These are phyloP conservation scores for Polychaeton citri DNA, from an alignment of 2,329 filamentous ascomycete species.

Conservation along the genomic window DNA sequence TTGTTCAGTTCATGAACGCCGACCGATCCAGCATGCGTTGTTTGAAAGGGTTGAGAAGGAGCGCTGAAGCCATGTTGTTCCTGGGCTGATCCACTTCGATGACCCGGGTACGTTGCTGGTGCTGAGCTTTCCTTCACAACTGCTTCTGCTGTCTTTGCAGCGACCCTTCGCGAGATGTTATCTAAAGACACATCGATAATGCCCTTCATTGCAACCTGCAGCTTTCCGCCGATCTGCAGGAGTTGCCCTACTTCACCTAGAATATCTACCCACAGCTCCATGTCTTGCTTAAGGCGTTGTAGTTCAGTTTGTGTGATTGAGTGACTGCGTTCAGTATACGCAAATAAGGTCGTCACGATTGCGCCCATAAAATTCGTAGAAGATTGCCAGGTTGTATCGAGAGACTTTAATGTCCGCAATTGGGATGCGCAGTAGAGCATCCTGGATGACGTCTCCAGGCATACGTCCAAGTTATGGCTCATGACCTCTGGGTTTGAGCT, in stretches of 20 bases:
- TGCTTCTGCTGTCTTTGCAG: conserved; percentile 22
- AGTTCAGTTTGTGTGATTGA: conserved; percentile 47
- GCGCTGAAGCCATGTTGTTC: conserved; percentile 2
- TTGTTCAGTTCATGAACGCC: conserved; percentile 1
- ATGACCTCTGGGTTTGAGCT: conserved; percentile 46
- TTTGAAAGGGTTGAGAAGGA: neutral
- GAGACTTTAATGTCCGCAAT: conserved; percentile 49
- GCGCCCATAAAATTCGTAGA: conserved; percentile 59
- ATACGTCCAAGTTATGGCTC: conserved; percentile 40
- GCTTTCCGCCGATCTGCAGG: conserved; percentile 46
- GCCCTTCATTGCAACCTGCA: conserved; percentile 34
- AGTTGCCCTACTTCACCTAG: conserved; percentile 53
- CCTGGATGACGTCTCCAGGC: conserved; percentile 50
- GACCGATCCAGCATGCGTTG: conserved; percentile 1
- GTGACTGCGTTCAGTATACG: conserved; percentile 53
- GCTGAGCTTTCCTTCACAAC: neutral
- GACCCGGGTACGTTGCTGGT: conserved; percentile 19
- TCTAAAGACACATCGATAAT: conserved; percentile 36
- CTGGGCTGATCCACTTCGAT: conserved; percentile 21
- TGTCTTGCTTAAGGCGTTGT: conserved; percentile 48
- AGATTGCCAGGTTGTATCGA: conserved; percentile 71
- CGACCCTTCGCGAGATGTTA: conserved; percentile 33
- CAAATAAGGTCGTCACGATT: conserved; percentile 59
- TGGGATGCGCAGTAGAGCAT: conserved; percentile 48
- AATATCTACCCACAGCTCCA: conserved; percentile 56